Conservation (phyloP, 225 moss, liverwort and hornwort genomes). For the Ulota crispa region DNA sequence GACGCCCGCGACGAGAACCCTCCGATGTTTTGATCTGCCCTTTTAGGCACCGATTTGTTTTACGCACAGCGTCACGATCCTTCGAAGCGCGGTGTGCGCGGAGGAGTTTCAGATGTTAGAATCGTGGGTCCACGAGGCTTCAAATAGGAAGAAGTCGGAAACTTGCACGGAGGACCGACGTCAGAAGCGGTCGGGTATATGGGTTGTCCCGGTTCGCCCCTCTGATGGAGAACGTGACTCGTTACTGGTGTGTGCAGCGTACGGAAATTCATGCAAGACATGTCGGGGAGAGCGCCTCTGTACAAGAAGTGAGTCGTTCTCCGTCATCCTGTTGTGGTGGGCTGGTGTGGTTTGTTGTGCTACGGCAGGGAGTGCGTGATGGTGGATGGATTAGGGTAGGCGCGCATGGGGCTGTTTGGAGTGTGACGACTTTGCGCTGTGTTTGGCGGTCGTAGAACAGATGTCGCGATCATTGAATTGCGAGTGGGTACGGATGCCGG, state of each 20-base stretch:
- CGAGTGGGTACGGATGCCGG: not conserved
- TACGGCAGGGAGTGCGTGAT: not conserved
- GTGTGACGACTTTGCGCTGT: slow-evolving; percentile 1
- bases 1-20: slow-evolving; percentile 10
- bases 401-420: not conserved
- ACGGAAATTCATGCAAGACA: slow-evolving; percentile 82
- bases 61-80: not conserved
- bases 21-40: slow-evolving; percentile 13
- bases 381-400: not conserved
- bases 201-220: not conserved
- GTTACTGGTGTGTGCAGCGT: slow-evolving; percentile 56
- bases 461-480: not conserved
- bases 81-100: not conserved
- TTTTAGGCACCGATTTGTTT: slow-evolving; percentile 15
- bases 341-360: slow-evolving; percentile 14
- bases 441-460: slow-evolving; percentile 9
- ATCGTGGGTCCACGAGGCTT: slow-evolving; percentile 2
- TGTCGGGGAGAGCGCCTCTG: slow-evolving; percentile 74
- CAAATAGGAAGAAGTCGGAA: not conserved
- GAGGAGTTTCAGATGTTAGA: slow-evolving; percentile 3
- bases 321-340: slow-evolving; percentile 17
- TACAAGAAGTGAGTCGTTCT: slow-evolving; percentile 75
- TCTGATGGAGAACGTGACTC: not conserved
- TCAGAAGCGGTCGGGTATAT: not conserved
- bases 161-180: not conserved